Evolutionary conservation across 2,329 filamentous ascomycete species (phyloP), one percentile per base, ranked within the genome.

Genomic region (Fusarium globosum): DNA sequence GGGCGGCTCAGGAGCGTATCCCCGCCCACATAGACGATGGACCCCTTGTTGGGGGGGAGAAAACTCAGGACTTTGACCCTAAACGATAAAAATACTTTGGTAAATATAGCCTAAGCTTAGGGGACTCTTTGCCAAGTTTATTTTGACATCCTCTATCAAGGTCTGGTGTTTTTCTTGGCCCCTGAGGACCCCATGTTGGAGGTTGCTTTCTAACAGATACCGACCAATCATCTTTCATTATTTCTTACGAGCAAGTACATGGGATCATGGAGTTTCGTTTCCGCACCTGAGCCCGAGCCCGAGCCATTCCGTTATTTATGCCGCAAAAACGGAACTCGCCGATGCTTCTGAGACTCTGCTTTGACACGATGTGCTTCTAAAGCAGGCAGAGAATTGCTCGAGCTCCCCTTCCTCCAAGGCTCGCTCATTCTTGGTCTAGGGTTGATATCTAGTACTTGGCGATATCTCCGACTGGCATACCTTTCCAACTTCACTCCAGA

Each of bases 171-270:
- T 33, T 30, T 30, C 30, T 30, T 30, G 12, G 10, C 30, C 30
- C 30, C 30, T 30, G 11, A 33, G 30, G 30, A 33, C 30, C 30
- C 30, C 30, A 20, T 35, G 45, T 55, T 68, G 56, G 56, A 68
- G 56, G 56, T 51, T 55, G 28, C 26, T 45, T 28, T 67, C 23
- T 67, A 46, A 46, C 38, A 55, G 26, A 35, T 15, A 51, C 23
- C 28, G 23, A 4, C 65, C 56, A 68, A 68, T 63, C 64, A 63
- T 45, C 45, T 68, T 68, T 59, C 56, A 68, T 46, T 41, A 36
- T 48, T 59, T 39, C 35, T 26, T 26, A 20, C 12, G 46, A 42
- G 33, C 48, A 62, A 52, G 55, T 55, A 68, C 42, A 43, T 20
- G 16, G 28, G 35, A 26, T 55, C n/a, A 49, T 33, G 13, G 35